Evolutionary conservation across 2,329 filamentous ascomycete genomes (phyloP).

Genomic region (Mycocentrospora acerina): DNA sequence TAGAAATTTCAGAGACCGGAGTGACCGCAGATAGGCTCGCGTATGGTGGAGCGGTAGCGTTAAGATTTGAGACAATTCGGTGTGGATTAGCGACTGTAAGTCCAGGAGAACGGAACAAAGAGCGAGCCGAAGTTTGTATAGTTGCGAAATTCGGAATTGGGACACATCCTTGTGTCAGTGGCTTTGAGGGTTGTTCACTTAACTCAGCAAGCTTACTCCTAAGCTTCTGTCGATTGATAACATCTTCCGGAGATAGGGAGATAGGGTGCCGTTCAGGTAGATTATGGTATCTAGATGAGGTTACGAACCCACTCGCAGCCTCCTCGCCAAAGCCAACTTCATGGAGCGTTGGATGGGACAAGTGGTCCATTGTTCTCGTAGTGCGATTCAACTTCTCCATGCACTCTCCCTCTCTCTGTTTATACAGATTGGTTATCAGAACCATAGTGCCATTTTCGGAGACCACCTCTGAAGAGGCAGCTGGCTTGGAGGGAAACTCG

Average conservation of each 20-base stretch:
- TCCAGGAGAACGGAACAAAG: constrained; percentile 15
- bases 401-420: constrained; percentile 11
- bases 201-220: constrained; percentile 31
- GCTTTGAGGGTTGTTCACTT: constrained; percentile 24
- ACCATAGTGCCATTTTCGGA: not conserved
- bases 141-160: constrained; percentile 22
- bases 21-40: constrained; percentile 1
- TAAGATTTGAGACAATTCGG: constrained; percentile 16
- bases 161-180: constrained; percentile 30
- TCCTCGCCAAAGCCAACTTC: constrained; percentile 27
- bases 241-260: constrained; percentile 10
- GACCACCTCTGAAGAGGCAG: not conserved
- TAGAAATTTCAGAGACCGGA: constrained; percentile 4
- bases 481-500: constrained; percentile 22
- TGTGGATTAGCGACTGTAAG: constrained; percentile 27
- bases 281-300: not conserved
- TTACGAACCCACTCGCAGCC: constrained; percentile 8
- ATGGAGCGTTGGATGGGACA: constrained; percentile 6
- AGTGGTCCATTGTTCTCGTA: constrained; percentile 3
- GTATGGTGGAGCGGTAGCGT: constrained; percentile 20
- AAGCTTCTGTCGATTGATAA: constrained; percentile 13
- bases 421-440: constrained; percentile 6
- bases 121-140: constrained; percentile 9
- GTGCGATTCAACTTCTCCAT: constrained; percentile 6
- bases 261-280: not conserved